A percentile compares a stretch with the other conserved stretches of the same genome.
These are phyloP conservation scores for Cyberlindnera mycetangii DNA, from an alignment of 805 yeast genomes.

Conservation along the genomic window DNA sequence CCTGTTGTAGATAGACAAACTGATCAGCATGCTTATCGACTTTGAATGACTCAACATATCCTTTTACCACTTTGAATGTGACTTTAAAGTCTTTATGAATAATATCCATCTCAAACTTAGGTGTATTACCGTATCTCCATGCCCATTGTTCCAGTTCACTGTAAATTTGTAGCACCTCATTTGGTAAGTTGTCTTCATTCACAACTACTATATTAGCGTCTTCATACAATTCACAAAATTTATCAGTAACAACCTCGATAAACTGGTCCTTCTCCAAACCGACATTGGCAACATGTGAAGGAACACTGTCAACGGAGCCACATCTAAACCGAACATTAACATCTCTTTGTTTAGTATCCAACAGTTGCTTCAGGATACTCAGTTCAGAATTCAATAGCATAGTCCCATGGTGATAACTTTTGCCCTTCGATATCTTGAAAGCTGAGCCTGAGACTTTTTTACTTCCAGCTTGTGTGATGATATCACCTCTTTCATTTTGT, in stretches of 20 bases:
- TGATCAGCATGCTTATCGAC: conserved; percentile 24
- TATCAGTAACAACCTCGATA: conserved; percentile 32
- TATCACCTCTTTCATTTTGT: conserved; percentile 80
- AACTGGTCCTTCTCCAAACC: conserved; percentile 45
- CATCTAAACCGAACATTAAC: conserved; percentile 43
- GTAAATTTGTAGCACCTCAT: conserved; percentile 40
- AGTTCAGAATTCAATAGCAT: conserved; percentile 75
- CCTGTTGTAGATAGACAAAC: conserved; percentile 35
- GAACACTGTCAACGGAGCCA: conserved; percentile 67
- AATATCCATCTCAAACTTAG: conserved; percentile 59
- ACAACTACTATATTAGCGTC: conserved; percentile 28
- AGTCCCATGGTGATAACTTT: conserved; percentile 94
- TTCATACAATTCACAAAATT: conserved; percentile 29
- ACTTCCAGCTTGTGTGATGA: conserved; percentile 43
- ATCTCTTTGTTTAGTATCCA: conserved; percentile 40
- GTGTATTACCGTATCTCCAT: conserved; percentile 79
- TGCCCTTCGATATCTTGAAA: conserved; percentile 75
- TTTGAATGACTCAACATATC: conserved; percentile 32
- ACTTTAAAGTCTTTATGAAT: conserved; percentile 33
- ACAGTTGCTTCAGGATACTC: conserved; percentile 52
- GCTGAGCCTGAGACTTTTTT: conserved; percentile 91
- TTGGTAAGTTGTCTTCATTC: conserved; percentile 28
- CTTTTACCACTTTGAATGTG: conserved; percentile 50
- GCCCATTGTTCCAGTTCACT: conserved; percentile 52
- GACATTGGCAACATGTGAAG: conserved; percentile 74